These are phyloP conservation scores for Mortierella sp. DNA, from an alignment of 371 early-diverging fungal species.

Conservation along the genomic window DNA sequence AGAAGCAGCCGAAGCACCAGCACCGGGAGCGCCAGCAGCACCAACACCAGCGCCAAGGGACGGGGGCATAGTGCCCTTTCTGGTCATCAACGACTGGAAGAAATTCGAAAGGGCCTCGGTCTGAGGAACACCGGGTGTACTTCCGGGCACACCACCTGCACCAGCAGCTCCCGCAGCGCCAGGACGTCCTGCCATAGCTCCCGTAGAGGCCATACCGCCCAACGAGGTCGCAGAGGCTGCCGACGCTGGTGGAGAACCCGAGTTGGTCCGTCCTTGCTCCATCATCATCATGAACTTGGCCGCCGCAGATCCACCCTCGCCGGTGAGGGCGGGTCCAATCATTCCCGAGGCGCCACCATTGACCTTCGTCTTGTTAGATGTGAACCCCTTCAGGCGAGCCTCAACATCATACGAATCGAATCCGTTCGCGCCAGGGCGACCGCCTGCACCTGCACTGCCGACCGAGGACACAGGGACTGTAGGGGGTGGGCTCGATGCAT, in stretches of 20 bases:
- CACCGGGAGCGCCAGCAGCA: background rate
- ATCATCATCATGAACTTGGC: slow-evolving; percentile 33
- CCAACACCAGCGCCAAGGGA: background rate
- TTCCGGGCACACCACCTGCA: slow-evolving; percentile 21
- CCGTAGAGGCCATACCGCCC: slow-evolving; percentile 29
- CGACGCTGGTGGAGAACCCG: slow-evolving; percentile 19
- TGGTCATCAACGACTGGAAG: slow-evolving; percentile 87
- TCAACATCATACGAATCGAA: slow-evolving; percentile 39
- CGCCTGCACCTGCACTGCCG: slow-evolving; percentile 27
- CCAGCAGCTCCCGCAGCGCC: slow-evolving; percentile 5
- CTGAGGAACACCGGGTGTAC: slow-evolving; percentile 60
- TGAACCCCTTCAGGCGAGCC: slow-evolving; percentile 33
- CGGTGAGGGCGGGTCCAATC: slow-evolving; percentile 37
- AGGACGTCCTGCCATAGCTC: background rate
- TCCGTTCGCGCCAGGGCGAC: slow-evolving; percentile 32
- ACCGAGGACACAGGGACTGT: slow-evolving; percentile 13
- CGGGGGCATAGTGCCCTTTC: slow-evolving; percentile 60
- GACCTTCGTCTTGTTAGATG: slow-evolving; percentile 40
- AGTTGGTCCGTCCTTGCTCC: slow-evolving; percentile 28
- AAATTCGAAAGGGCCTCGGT: slow-evolving; percentile 90
- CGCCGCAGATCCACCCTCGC: slow-evolving; percentile 34
- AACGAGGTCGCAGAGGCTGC: slow-evolving; percentile 11
- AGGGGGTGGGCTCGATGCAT: slow-evolving; percentile 44
- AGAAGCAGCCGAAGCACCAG: background rate
- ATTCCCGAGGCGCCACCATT: slow-evolving; percentile 34